A percentile compares a stretch with the other conserved stretches of the same genome.
Evolutionary conservation across 2,329 filamentous ascomycete species (phyloP).

Genomic region (Coniosporium tulheliwenetii): DNA sequence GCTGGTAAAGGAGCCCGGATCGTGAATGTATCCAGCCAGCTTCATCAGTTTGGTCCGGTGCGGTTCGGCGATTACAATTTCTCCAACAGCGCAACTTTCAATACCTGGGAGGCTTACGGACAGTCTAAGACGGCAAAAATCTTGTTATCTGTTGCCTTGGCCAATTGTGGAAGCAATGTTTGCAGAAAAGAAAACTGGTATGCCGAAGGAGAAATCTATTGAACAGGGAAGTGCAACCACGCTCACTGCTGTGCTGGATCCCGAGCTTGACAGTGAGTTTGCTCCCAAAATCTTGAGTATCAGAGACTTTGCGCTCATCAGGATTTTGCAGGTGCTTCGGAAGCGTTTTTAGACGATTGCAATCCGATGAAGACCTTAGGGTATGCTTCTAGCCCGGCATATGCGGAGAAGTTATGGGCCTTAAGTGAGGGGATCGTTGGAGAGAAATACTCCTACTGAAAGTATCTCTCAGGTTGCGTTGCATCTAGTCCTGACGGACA

Average conservation of each 20-base stretch:
- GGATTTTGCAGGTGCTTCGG: too few species aligned
- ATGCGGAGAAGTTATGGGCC: constrained; percentile 4
- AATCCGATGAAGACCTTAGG: too few species aligned
- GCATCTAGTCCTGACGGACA: too few species aligned
- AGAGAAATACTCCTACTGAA: constrained; percentile 2
- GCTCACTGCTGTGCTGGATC: constrained; percentile 13
- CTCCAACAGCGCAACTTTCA: constrained; percentile 14
- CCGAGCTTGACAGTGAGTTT: constrained; percentile 1
- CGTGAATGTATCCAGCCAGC: constrained; percentile 13
- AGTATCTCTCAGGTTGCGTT: too few species aligned
- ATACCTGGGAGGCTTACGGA: constrained; percentile 23
- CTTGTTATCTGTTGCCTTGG: constrained; percentile 19
- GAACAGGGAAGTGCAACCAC: constrained; percentile 28
- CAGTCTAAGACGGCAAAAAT: constrained; percentile 32
- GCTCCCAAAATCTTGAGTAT: not conserved
- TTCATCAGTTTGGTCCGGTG: constrained; percentile 13
- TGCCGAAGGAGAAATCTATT: constrained; percentile 13
- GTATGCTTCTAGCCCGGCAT: not conserved
- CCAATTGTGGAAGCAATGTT: constrained; percentile 1
- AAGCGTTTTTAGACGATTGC: too few species aligned
- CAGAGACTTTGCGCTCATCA: not conserved
- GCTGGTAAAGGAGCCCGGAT: constrained; percentile 9
- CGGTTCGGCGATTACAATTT: constrained; percentile 19
- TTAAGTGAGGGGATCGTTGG: constrained; percentile 5
- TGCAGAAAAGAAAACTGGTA: not conserved